Evolutionary conservation across 768 basidiomycete genomes (phyloP), one percentile per base, ranked within the genome.

Genomic region (Lactifluus pinguis): DNA sequence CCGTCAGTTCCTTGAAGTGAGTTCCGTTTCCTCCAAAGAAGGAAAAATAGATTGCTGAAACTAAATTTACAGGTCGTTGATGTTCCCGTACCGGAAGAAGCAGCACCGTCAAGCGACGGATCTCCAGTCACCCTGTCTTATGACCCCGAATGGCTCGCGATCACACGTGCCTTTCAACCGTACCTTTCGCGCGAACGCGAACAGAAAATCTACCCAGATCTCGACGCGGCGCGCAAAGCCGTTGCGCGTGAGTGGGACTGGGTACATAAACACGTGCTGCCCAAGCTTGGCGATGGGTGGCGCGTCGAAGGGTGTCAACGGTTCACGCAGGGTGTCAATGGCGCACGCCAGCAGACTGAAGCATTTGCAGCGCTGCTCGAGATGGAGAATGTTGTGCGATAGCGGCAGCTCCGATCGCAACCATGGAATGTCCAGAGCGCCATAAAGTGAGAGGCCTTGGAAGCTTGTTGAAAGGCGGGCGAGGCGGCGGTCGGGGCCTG

Each of bases 91-190:
- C 41, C 19, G 19, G 38, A 49, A 41, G 38, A 41, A 34, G 36
- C 6, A 51, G 44, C 49, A 29, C 39, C 60, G 14, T 58, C 63
- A 4, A 11, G 17, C 10, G 57, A 44, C 0, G 36, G 15, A 4
- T 36, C 47, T 59, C 55, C 63, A 9, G 79, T 80, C 5, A 64
- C 61, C 0, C 68, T 98, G 19, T 78, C 80, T 14, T 97, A 82
- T 72, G 94, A 98, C 68, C 85, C 86, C 0, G 85, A 92, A 70
- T 99, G 97, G 97, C 83, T 98, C 50, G 94, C 93, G 0, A 92
- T 99, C 68, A 85, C 84, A 5, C 87, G 90, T 7, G 92, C 92
- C 0, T 88, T 95, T 65, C 83, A 92, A 62, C 85, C 86, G 0
- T 87, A 80, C 73, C 80, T 98, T 63, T 85, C 88, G 3, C 78